Evolutionary conservation across 2,329 filamentous ascomycete genomes (phyloP), one percentile per base, ranked within the genome.

Genomic region (Salinomyces thailandicus): DNA sequence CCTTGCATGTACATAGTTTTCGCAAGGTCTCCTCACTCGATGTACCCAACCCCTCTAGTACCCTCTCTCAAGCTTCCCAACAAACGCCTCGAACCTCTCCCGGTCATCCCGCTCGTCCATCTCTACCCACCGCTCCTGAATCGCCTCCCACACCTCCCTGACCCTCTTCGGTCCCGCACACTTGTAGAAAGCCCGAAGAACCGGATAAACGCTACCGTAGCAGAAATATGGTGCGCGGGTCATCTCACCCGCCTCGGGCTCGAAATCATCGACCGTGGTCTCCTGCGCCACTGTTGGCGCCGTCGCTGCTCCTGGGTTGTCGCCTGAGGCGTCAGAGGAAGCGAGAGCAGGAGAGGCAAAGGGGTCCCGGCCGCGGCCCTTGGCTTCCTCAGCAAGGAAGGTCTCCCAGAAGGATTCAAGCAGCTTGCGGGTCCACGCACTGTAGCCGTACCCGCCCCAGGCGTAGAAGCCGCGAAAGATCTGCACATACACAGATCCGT

Each of bases 401-500:
- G 80, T 73, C 6, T 67, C 58, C 69, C 82, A 81, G 8, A 85
- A 74, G 28, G 67, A 69, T 29, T 79, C 70, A 2, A 96, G 71
- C n/a, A 77, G 72, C 45, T 71, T 61, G 18, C 67, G 64, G 18
- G 75, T 85, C 89, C 91, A 98, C 9, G 75, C 69, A 0, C 78
- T 77, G 44, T 77, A 66, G 16, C 66, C 62, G 13, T 70, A 60
- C 17, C 76, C 77, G 8, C 87, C 89, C 52, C 94, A 79, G 2
- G 65, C 59, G 19, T 72, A 69, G 54, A 96, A 98, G 0, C 83
- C 86, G 50, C 85, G 80, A 62, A 96, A 83, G 3, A 96, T 66
- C 5, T 81, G 71, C 24, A 91, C 67, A 52, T 89, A 95, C 16
- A 93, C 73, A 39, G 80, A 73, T 5, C 81, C 81, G 42, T 89